Conservation (phyloP, 2,329 filamentous ascomycete species). For the Pseudogymnoascus sp. region DNA sequence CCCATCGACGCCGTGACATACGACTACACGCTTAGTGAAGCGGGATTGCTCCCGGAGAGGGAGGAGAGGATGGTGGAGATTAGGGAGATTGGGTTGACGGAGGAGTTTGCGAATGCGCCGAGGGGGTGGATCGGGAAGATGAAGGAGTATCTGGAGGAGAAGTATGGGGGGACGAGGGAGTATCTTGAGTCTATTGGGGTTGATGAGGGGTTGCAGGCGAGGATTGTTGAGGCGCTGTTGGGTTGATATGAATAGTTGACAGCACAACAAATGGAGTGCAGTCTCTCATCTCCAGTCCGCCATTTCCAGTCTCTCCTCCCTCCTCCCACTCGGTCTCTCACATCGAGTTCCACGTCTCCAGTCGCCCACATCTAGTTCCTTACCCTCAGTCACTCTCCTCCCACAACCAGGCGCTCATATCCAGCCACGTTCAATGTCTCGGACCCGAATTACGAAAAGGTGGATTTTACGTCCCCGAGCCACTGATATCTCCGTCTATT, state of each 20-base stretch:
- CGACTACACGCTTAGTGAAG: conserved; percentile 65
- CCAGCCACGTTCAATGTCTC: background rate
- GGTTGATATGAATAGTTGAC: background rate
- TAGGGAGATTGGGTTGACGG: conserved; percentile 59
- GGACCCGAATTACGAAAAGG: background rate
- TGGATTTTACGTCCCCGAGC: background rate
- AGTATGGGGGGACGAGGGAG: conserved; percentile 57
- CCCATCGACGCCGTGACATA: conserved; percentile 53
- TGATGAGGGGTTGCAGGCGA: conserved; percentile 23
- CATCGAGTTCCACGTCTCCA: background rate
- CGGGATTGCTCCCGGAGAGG: conserved; percentile 54
- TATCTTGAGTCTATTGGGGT: conserved; percentile 64
- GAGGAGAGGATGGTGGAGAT: conserved; percentile 63
- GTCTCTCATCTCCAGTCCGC: background rate
- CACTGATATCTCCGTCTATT: background rate
- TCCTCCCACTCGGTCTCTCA: too few species aligned
- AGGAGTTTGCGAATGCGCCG: conserved; percentile 65
- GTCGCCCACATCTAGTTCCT: background rate
- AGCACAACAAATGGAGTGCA: background rate
- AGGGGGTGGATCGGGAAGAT: conserved; percentile 56
- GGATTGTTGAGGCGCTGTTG: conserved; percentile 14
- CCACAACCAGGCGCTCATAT: background rate
- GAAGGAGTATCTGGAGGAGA: conserved; percentile 47
- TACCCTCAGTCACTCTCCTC: too few species aligned
- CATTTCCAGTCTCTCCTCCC: background rate